phyloP scores from a whole-genome alignment of 495 filamentous ascomycete genomes.

The Neurospora sp. region DNA sequence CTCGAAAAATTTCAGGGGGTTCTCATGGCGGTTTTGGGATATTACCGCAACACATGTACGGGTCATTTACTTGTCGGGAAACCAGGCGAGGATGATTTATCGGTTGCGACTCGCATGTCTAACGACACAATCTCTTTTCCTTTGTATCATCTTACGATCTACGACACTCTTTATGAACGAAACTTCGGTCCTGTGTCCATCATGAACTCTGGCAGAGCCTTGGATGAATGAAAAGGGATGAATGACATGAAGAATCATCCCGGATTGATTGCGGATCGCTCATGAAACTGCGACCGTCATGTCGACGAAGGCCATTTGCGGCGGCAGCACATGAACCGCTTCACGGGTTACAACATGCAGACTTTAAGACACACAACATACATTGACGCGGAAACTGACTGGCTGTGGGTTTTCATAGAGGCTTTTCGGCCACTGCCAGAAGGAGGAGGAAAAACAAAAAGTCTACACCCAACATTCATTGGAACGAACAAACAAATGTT shows the following conservation, averaged over 20 bases:
- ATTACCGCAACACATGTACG: background rate
- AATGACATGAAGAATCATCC: background rate
- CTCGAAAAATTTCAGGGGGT: background rate
- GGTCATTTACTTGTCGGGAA: background rate
- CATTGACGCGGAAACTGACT: background rate
- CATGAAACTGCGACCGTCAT: conserved; percentile 2
- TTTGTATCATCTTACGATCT: background rate
- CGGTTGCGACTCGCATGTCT: background rate
- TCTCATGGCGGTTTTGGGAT: background rate
- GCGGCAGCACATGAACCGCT: background rate
- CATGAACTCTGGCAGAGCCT: background rate
- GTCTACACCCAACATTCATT: background rate
- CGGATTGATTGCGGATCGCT: background rate
- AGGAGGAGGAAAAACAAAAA: background rate
- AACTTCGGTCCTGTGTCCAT: background rate
- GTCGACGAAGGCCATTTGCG: background rate
- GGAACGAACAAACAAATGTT: background rate
- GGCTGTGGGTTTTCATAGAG: background rate
- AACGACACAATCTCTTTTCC: background rate
- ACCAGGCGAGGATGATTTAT: background rate
- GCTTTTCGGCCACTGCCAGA: background rate
- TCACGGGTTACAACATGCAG: background rate
- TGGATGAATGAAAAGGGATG: background rate
- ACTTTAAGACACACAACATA: background rate
- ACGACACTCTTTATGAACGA: background rate